phyloP scores from a whole-genome alignment of 805 yeast species.

The Nadsonia fulvescens region DNA sequence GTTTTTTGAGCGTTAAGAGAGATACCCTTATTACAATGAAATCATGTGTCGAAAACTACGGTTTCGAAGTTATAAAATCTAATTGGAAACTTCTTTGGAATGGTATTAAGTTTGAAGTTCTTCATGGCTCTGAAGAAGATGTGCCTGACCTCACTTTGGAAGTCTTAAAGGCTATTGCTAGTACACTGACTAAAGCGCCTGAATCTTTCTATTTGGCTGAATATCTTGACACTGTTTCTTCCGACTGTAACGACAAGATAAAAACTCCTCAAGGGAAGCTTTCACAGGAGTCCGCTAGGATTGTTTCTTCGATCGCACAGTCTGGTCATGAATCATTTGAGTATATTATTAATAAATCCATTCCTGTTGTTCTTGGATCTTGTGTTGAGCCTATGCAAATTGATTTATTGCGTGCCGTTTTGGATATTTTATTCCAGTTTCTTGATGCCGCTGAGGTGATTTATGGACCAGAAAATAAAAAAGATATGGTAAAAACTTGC shows the following conservation, averaged over 20 bases:
- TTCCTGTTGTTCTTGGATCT: slow-evolving; percentile 26
- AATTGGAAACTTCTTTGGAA: slow-evolving; percentile 73
- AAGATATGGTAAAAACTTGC: slow-evolving; percentile 3
- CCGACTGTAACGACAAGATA: slow-evolving; percentile 33
- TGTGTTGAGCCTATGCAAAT: slow-evolving; percentile 31
- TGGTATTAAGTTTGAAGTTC: slow-evolving; percentile 72
- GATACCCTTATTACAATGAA: slow-evolving; percentile 55
- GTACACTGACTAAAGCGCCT: slow-evolving; percentile 18
- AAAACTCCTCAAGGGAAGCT: slow-evolving; percentile 32
- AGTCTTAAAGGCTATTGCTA: slow-evolving; percentile 28
- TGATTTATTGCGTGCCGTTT: slow-evolving; percentile 23
- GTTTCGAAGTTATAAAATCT: slow-evolving; percentile 28
- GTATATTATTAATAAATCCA: slow-evolving; percentile 15
- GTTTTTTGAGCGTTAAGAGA: slow-evolving; percentile 24
- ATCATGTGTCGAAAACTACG: slow-evolving; percentile 36
- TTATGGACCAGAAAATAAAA: too few relatives aligned
- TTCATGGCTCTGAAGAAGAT: slow-evolving; percentile 51
- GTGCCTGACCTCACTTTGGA: slow-evolving; percentile 23
- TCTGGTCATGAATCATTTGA: slow-evolving; percentile 31
- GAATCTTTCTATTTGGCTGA: slow-evolving; percentile 18
- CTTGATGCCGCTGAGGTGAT: slow-evolving; percentile 35
- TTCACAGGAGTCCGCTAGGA: slow-evolving; percentile 41
- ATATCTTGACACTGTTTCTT: slow-evolving; percentile 20
- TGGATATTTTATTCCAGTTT: slow-evolving; percentile 39
- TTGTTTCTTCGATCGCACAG: slow-evolving; percentile 37